phyloP scores from a whole-genome alignment of 2,329 filamentous ascomycete genomes.

The Aspergillus sp. region DNA sequence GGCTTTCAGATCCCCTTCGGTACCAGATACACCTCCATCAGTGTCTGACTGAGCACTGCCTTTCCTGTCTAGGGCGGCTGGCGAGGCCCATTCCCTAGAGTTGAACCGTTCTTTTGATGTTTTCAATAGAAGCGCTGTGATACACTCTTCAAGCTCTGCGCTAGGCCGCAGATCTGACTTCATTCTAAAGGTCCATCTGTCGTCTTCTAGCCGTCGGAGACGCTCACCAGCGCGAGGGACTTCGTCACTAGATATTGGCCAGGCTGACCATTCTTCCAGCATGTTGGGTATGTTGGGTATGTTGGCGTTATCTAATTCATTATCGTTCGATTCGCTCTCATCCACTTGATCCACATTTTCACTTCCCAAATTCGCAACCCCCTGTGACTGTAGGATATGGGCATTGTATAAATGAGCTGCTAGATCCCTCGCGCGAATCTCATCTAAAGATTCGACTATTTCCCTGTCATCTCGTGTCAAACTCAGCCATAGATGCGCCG shows the following conservation, averaged over 20 bases:
- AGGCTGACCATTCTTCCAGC: conserved; percentile 72
- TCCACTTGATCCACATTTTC: neutral
- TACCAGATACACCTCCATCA: neutral
- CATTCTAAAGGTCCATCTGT: conserved; percentile 53
- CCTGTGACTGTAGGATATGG: conserved; percentile 61
- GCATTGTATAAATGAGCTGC: conserved; percentile 77
- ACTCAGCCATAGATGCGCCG: conserved; percentile 70
- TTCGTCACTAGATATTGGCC: conserved; percentile 67
- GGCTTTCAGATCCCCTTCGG: neutral
- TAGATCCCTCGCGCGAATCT: conserved; percentile 65
- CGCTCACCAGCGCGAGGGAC: conserved; percentile 61
- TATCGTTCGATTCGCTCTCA: neutral
- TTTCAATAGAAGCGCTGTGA: conserved; percentile 66
- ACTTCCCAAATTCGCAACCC: neutral
- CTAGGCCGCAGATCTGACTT: conserved; percentile 52
- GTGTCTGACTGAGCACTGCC: neutral
- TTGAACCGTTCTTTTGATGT: conserved; percentile 66
- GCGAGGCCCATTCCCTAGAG: conserved; percentile 36
- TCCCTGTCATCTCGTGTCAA: conserved; percentile 85
- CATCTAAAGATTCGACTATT: conserved; percentile 63
- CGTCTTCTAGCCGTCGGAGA: conserved; percentile 50
- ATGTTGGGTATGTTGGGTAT: conserved; percentile 49
- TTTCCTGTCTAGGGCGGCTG: neutral
- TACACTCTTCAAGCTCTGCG: conserved; percentile 65
- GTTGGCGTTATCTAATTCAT: conserved; percentile 12